Base-by-base conservation (phyloP, 768 basidiomycete species). In the Panaeolus cyanescens region DNA sequence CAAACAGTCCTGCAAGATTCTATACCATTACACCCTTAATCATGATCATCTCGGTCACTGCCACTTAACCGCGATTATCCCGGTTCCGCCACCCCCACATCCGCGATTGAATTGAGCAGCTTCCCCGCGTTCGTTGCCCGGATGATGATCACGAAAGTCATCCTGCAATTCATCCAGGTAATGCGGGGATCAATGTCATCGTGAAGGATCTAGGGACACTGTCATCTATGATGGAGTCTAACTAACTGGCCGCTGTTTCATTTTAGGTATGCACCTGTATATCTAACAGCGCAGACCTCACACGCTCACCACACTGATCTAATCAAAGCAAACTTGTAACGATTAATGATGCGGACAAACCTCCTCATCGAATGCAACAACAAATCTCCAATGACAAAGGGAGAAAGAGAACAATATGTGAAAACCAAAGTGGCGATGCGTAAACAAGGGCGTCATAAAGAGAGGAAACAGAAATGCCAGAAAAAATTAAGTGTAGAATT, bases 401-500 rank as follows among this genome's bases (percentile, higher is more conserved):
- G 45, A 28, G 25, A n/a, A n/a, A n/a, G n/a, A 15, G 22, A n/a
- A 42, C 20, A 20, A 13, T 42, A 42, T 8, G 22, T 15, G 45
- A 50, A 50, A 50, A 5, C 25, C n/a, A 50, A 28, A 15, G 19
- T 13, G 45, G 20, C 8, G n/a, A 50, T 50, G 25, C 19, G 45
- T 50, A 42, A n/a, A 25, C 22, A 22, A 37, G 19, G 40, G 40
- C 40, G 13, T 42, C 5, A 50, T n/a, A 50, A 50, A 50, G 42
- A 22, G 39, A 42, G 19, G 19, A 42, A 42, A 7, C 39, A 42
- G 39, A 42, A 39, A 39, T 39, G 37, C 37, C 40, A 42, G 40
- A 42, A 42, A 42, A 50, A 50, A 50, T 50, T 50, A 50, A 30
- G 45, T 50, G 45, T 28, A 50, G 45, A 50, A 50, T 50, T 50